Evolutionary conservation across 1,139 yeast genomes (phyloP).

Genomic region (Suhomyces kunorum): DNA sequence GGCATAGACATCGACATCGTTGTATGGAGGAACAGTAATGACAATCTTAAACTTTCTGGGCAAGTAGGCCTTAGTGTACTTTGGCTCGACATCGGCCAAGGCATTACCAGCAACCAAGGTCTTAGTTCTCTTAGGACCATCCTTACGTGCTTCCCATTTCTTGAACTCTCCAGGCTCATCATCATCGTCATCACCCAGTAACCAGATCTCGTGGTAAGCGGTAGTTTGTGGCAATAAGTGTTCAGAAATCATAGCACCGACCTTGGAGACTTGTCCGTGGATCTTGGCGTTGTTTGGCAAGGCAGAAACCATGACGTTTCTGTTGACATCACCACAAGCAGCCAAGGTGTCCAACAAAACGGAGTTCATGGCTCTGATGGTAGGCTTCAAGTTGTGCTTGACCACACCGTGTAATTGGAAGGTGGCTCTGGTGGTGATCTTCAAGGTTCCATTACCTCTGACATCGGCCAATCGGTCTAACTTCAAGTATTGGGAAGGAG

Average conservation of each 20-base stretch:
- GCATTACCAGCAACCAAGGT: conserved; percentile 87
- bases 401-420: conserved; percentile 96
- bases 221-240: conserved; percentile 87
- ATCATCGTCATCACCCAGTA: conserved; percentile 77
- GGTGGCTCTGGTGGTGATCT: conserved; percentile 95
- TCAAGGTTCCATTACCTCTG: conserved; percentile 91
- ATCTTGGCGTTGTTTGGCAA: conserved; percentile 81
- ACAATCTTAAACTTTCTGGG: conserved; percentile 97
- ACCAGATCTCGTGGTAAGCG: conserved; percentile 97
- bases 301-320: conserved; percentile 92
- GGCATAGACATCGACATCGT: conserved; percentile 95
- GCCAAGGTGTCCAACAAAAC: conserved; percentile 91
- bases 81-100: conserved; percentile 80
- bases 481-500: conserved; percentile 85
- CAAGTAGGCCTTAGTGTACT: conserved; percentile 81
- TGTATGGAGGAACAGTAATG: conserved; percentile 93
- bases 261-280: conserved; percentile 69
- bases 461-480: conserved; percentile 80
- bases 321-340: conserved; percentile 98
- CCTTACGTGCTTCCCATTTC: conserved; percentile 71
- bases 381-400: conserved; percentile 84
- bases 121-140: conserved; percentile 78
- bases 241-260: conserved; percentile 72
- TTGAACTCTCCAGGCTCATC: conserved; percentile 69
- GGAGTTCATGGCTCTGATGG: conserved; percentile 91